Conservation (phyloP, 106 monocot genomes). For the Acorus calamus region DNA sequence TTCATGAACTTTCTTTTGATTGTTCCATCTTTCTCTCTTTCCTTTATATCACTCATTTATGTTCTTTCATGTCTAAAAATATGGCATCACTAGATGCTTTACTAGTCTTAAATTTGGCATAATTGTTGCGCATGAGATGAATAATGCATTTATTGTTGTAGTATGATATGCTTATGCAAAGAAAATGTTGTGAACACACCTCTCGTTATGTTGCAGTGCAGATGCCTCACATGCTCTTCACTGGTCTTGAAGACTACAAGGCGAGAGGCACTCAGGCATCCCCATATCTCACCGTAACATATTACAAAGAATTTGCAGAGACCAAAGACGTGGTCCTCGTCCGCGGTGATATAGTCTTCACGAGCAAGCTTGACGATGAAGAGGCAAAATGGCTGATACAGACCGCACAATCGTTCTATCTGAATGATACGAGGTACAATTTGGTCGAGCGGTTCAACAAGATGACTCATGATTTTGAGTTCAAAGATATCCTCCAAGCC, state of each 20-base stretch:
- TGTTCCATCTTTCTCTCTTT: too few species aligned
- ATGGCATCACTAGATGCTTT: too few species aligned
- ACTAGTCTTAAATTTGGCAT: too few species aligned
- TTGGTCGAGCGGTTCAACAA: constrained; percentile 94
- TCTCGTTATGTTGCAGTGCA: constrained; percentile 40
- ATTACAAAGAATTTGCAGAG: constrained; percentile 81
- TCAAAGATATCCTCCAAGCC: constrained; percentile 79
- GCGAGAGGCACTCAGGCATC: constrained; percentile 90
- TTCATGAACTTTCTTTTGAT: too few species aligned
- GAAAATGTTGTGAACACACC: background rate
- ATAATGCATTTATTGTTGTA: background rate
- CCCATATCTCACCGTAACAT: constrained; percentile 73
- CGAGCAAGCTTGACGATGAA: constrained; percentile 72
- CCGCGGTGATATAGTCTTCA: constrained; percentile 80
- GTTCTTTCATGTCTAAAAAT: too few species aligned
- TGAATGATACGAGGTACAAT: constrained; percentile 71
- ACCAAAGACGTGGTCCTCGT: constrained; percentile 76
- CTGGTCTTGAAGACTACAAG: constrained; percentile 95
- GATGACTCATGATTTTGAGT: constrained; percentile 83
- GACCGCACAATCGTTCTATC: constrained; percentile 75
- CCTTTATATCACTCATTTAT: too few species aligned
- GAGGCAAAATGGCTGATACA: constrained; percentile 81
- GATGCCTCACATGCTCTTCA: constrained; percentile 85
- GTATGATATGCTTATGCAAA: background rate
- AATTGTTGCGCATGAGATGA: too few species aligned